Conservation (phyloP, 805 yeast species). For the Sugiyamaella floridensis region DNA sequence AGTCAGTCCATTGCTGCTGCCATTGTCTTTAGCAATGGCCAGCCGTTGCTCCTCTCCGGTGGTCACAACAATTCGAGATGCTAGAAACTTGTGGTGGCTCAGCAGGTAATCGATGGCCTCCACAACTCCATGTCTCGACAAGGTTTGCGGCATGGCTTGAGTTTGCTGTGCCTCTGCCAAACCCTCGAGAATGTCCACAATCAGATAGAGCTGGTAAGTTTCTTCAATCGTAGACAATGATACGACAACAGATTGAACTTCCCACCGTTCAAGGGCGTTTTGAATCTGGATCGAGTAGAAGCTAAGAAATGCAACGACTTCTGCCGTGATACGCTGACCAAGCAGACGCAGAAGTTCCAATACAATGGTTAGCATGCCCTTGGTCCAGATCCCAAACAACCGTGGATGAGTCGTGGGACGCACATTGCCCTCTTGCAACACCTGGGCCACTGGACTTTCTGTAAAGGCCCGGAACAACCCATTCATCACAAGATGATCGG, state of each 20-base stretch:
- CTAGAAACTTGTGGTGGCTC: constrained; percentile 79
- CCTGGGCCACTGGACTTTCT: constrained; percentile 65
- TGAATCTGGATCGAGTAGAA: constrained; percentile 62
- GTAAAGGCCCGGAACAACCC: constrained; percentile 64
- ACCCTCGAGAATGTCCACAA: constrained; percentile 51
- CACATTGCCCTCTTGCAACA: constrained; percentile 60
- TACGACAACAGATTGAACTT: constrained; percentile 43
- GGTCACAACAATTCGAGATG: constrained; percentile 59
- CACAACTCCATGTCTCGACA: constrained; percentile 44
- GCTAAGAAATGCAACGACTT: constrained; percentile 53
- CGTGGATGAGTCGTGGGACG: constrained; percentile 46
- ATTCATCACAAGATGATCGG: constrained; percentile 54
- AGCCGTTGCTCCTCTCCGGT: constrained; percentile 57
- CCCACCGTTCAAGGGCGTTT: constrained; percentile 63
- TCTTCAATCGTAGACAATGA: constrained; percentile 49
- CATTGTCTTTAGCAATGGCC: constrained; percentile 36
- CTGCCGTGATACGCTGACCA: constrained; percentile 58
- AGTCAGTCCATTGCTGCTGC: constrained; percentile 31
- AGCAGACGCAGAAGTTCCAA: constrained; percentile 53
- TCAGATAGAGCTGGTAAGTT: constrained; percentile 58
- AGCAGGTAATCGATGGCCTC: constrained; percentile 62
- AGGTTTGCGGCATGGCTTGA: constrained; percentile 9
- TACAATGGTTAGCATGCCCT: constrained; percentile 67
- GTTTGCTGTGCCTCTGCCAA: constrained; percentile 49
- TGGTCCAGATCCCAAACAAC: constrained; percentile 76